These are phyloP conservation scores for Primulina eburnea DNA, from an alignment of 257 asterid species.

Conservation along the genomic window DNA sequence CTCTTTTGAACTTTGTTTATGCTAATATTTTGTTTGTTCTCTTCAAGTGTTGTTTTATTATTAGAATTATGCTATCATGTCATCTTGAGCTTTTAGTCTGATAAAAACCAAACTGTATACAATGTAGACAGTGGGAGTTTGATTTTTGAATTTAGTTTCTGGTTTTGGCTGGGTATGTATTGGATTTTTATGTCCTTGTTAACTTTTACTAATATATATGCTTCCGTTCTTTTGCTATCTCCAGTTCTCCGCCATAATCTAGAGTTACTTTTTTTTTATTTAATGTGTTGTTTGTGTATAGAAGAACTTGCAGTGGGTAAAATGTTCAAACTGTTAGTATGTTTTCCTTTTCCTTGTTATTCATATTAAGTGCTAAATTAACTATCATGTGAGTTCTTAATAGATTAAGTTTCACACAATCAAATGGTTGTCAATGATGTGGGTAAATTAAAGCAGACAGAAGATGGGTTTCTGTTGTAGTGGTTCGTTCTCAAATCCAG, in stretches of 20 bases:
- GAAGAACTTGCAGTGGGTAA: too few species aligned
- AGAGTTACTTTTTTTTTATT: too few species aligned
- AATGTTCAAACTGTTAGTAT: not conserved
- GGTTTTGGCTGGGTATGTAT: not conserved
- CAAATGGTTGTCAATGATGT: not conserved
- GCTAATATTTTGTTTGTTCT: conserved; percentile 21
- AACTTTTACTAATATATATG: not conserved
- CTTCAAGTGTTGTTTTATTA: conserved; percentile 20
- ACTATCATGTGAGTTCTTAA: not conserved
- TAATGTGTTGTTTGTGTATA: too few species aligned
- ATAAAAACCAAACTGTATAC: not conserved
- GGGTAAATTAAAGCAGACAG: too few species aligned
- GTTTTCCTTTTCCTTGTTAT: not conserved
- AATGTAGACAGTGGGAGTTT: not conserved
- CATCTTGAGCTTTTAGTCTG: not conserved
- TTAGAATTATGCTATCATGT: conserved; percentile 24
- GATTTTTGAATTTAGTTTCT: conserved; percentile 15
- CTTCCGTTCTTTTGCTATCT: not conserved
- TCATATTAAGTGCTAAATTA: not conserved
- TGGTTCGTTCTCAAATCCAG: too few species aligned
- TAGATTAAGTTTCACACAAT: not conserved
- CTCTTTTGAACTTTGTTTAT: not conserved
- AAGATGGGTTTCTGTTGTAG: not conserved
- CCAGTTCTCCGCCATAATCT: too few species aligned
- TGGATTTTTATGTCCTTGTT: not conserved